Evolutionary conservation across 164 flowering plant genomes (phyloP), one percentile per base, ranked within the genome.

Genomic region (Tetrastigma voinierianum): DNA sequence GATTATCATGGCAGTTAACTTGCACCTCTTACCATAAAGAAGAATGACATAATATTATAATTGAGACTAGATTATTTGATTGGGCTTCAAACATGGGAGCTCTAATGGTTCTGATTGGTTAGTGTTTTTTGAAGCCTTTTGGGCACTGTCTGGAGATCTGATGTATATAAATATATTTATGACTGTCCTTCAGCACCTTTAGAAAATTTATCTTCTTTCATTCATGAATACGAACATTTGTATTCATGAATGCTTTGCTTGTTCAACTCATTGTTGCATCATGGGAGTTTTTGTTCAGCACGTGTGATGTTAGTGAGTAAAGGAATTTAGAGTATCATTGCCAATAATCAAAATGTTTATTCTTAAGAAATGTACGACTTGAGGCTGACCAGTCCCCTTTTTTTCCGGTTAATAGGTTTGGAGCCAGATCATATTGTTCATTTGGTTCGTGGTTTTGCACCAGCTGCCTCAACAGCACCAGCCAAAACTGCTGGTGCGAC

Each of bases 371-470:
- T 19, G 23, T n/a, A n/a, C n/a, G 6, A 32, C 40, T 3, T 32
- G 40, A 32, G 6, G 40, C 40, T 32, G 40, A 32, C 40, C 40
- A 32, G 10, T 52, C 46, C 49, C 61, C 16, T 58, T 51, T 23
- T 24, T 48, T 60, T 4, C 24, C 1, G 10, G 62, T 49, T 68
- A 44, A 46, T 20, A 91, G 97, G 95, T 66, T 70, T 91, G 78
- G 87, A 87, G 76, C 87, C 84, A 46, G 97, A 89, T 68, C 97
- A 91, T 65, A 85, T 93, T 46, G 82, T 91, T 57, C 97, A 91
- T 71, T 70, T 91, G 88, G 95, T 91, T 55, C 87, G 93, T 63
- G 93, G 95, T 62, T 82, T 76, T 77, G 76, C 87, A 2, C 74
- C 89, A 62, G 18, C 87, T 57, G 57, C n/a, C n/a, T n/a, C n/a